Conservation (phyloP, 805 yeast genomes). For the Cyberlindnera maclurae region DNA sequence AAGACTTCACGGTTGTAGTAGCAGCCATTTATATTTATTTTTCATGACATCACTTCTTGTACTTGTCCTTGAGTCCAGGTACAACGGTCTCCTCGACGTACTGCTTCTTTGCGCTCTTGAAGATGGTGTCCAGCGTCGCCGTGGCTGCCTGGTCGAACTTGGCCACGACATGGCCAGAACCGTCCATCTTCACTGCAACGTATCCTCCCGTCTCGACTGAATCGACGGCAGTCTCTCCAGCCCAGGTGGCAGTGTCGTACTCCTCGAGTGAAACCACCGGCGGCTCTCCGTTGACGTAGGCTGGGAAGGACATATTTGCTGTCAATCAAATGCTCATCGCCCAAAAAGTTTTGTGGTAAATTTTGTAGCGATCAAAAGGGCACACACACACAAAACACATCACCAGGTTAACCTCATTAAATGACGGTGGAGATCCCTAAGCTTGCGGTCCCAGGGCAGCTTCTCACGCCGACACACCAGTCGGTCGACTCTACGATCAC, state of each 20-base stretch:
- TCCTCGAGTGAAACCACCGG: conserved; percentile 38
- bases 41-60: background rate
- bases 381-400: too few relatives aligned
- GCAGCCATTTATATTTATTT: background rate
- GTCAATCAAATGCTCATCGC: background rate
- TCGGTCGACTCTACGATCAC: conserved; percentile 29
- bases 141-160: conserved; percentile 31
- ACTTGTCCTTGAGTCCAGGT: background rate
- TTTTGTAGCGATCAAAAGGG: too few relatives aligned
- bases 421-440: conserved; percentile 32
- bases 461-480: conserved; percentile 52
- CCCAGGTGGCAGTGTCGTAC: conserved; percentile 49
- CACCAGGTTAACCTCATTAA: too few relatives aligned
- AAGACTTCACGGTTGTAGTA: conserved; percentile 18
- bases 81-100: conserved; percentile 10
- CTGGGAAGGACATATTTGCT: conserved; percentile 29
- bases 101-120: conserved; percentile 37
- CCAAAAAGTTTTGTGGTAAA: too few relatives aligned
- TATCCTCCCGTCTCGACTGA: conserved; percentile 23
- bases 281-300: conserved; percentile 37
- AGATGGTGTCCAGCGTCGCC: conserved; percentile 36
- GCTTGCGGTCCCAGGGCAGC: conserved; percentile 66
- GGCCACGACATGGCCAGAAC: conserved; percentile 39
- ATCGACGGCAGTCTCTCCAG: conserved; percentile 43
- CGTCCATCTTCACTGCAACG: conserved; percentile 39